Evolutionary conservation across 2,329 filamentous ascomycete species (phyloP), one percentile per base, ranked within the genome.

Genomic region (Exophiala sp.): DNA sequence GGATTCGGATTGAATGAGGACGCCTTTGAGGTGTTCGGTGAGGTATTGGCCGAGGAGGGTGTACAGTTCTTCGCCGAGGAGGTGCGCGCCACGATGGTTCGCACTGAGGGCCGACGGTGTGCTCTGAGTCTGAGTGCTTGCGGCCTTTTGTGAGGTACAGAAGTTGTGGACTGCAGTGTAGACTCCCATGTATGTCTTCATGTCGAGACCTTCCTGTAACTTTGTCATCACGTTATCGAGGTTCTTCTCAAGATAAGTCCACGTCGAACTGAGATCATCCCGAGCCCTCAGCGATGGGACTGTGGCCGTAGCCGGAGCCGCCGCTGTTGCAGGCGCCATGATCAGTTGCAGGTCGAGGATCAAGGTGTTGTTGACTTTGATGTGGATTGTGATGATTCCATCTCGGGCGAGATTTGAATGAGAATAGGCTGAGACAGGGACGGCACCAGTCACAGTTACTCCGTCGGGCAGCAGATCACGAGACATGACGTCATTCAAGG

Each of bases 21-120:
- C 85, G 1, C 73, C 75, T n/a, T 77, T 75, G 12, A 99, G 83
- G 66, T 97, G 92, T 16, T 75, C 71, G 57, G 85, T 85, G 4
- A 99, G 83, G 69, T 97, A 99, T 47, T 85, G 79, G 57, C 91
- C 92, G 12, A 99, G 80, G 64, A 95, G 88, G 68, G 89, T 88
- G 75, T 99, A 99, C 7, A 99, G 82, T 62, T 99, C 94, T 70
- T 99, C 94, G 50, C 94, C 94, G 39, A 97, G 84, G 2, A 99
- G 81, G 69, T 99, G 92, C 12, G 94, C 94, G 45, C 63, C 59
- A 11, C 51, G 49, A 48, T 57, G 50, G 55, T 45, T 34, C 33
- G 36, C 44, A 33, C 33, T 47, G 33, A 47, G 52, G n/a, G 48
- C 18, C 11, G 48, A n/a, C 36, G 41, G 14, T n/a, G 45, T 18